Base-by-base conservation (phyloP, 2,329 filamentous ascomycete species). In the Pseudogymnoascus sp. region DNA sequence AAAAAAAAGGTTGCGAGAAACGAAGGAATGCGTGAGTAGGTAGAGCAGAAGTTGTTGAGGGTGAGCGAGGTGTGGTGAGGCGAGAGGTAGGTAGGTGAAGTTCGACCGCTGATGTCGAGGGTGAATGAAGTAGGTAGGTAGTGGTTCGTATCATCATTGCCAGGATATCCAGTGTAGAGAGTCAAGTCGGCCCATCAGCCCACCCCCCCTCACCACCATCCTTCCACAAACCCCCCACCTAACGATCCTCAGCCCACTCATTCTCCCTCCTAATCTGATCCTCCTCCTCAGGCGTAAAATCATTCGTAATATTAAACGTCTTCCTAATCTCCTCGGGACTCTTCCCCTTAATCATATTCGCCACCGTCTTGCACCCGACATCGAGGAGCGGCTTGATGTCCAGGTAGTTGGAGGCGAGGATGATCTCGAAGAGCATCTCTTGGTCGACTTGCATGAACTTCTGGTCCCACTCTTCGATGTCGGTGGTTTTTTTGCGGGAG, bases 331-430 rank as follows among this genome's bases (percentile, higher is more conserved):
- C 95, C 76, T 99, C 95, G 2, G 95, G 95, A 0, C 92, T 96
- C 84, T 99, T 99, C 80, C 95, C 95, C 89, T 99, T 99, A 83
- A 99, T 99, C 95, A 99, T 99, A 80, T 99, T 99, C 67, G 95
- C 95, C 14, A 99, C 95, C 0, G 95, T 99, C 86, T 99, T 99
- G 86, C 95, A 99, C 67, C 95, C 95, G 65, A 97, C 93, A 69
- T 99, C 95, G 29, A 99, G 88, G 1, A 99, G 89, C 1, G 92
- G 89, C 84, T 97, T 99, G 81, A 99, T 99, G 70, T 99, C 95
- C 65, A 99, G 88, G 77, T 97, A 99, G 83, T 99, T 99, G 72
- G 93, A 91, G 3, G 95, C 95, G 26, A 99, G 83, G 71, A 99
- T 99, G 73, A 99, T 97, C 81, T 99, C 95, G 70, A 99, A 99